A percentile compares a stretch with the other conserved stretches of the same genome.
These are phyloP conservation scores for Ophiocordyceps unilateralis DNA, from an alignment of 2,329 filamentous ascomycete genomes.

Conservation along the genomic window DNA sequence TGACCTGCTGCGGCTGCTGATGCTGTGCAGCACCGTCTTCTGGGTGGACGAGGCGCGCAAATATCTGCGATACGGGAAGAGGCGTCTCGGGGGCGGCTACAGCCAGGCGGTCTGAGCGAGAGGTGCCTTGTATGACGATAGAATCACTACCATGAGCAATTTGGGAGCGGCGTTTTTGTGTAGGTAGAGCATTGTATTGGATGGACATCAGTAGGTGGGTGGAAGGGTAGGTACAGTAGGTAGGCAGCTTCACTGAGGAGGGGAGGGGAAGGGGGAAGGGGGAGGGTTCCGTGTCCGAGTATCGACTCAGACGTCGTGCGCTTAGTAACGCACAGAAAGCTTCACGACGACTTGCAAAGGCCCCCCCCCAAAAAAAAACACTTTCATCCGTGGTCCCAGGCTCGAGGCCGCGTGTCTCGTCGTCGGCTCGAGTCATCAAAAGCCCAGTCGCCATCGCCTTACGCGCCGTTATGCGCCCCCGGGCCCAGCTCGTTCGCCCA, in stretches of 20 bases:
- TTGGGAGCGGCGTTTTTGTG: neutral
- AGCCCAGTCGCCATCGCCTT: neutral
- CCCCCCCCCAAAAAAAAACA: neutral
- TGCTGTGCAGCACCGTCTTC: slow-evolving; percentile 77
- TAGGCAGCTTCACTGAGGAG: too few relatives aligned
- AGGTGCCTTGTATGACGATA: neutral
- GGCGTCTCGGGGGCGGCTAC: slow-evolving; percentile 41
- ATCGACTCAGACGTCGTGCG: neutral
- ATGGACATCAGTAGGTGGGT: too few relatives aligned
- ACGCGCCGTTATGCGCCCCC: slow-evolving; percentile 24
- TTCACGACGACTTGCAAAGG: neutral
- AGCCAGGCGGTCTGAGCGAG: slow-evolving; percentile 44
- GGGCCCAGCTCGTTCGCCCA: slow-evolving; percentile 21
- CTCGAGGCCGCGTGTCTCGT: neutral
- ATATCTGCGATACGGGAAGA: slow-evolving; percentile 46
- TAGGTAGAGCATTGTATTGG: neutral
- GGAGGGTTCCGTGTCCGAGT: neutral
- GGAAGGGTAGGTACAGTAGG: too few relatives aligned
- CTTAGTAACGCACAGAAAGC: neutral
- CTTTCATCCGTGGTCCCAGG: neutral
- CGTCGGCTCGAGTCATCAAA: neutral
- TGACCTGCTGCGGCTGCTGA: slow-evolving; percentile 57
- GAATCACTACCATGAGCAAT: neutral
- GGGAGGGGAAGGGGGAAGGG: neutral
- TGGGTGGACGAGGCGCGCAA: slow-evolving; percentile 90